Percentiles rank a stretch among this genome's conserved stretches.
These are phyloP conservation scores for Cucumis hystrix DNA, from an alignment of 306 rosid genomes.

Conservation along the genomic window DNA sequence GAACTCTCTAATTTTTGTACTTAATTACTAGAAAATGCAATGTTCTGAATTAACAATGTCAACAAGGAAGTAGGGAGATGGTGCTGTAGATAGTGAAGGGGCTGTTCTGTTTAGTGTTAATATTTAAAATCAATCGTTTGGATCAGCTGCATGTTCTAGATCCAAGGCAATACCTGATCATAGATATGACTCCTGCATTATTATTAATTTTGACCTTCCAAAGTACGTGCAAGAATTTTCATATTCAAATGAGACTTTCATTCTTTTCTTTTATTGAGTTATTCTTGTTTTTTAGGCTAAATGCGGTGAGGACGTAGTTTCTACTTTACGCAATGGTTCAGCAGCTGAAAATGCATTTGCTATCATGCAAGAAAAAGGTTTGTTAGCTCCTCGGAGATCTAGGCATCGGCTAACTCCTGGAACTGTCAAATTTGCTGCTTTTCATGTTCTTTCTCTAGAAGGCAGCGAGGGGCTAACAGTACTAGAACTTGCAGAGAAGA, in stretches of 20 bases:
- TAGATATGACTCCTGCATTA: not conserved
- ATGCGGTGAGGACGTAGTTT: conserved; percentile 66
- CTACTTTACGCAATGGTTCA: conserved; percentile 88
- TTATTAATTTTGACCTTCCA: not conserved
- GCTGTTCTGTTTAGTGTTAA: not conserved
- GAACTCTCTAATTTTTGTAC: not conserved
- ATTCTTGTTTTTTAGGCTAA: conserved; percentile 35
- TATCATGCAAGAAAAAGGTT: conserved; percentile 89
- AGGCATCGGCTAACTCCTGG: conserved; percentile 98
- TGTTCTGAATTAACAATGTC: not conserved
- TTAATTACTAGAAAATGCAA: not conserved
- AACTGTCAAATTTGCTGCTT: conserved; percentile 96
- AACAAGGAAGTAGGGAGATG: not conserved
- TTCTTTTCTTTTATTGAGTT: not conserved
- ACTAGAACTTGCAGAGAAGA: conserved; percentile 91
- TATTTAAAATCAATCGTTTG: not conserved
- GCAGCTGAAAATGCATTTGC: conserved; percentile 97
- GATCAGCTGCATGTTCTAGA: not conserved
- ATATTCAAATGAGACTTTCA: not conserved
- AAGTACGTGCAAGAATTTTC: not conserved
- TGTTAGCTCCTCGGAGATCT: conserved; percentile 75
- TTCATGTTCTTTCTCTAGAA: conserved; percentile 93
- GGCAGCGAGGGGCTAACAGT: conserved; percentile 87
- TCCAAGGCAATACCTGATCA: not conserved
- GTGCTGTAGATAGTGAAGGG: not conserved